phyloP scores from a whole-genome alignment of 179 eudicot genomes.

The Camellia oleifera region DNA sequence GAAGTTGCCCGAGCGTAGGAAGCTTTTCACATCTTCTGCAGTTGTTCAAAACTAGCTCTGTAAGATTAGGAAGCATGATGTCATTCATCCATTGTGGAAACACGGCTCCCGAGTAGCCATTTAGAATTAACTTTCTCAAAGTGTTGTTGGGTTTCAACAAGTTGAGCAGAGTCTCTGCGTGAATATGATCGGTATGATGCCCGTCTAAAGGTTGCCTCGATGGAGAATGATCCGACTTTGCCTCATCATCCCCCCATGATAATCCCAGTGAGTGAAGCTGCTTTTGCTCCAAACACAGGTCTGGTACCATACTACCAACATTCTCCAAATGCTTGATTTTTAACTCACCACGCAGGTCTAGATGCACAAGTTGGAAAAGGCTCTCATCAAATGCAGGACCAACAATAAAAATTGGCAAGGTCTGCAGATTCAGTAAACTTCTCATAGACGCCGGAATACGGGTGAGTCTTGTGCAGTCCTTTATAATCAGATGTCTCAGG shows the following conservation, averaged over 20 bases:
- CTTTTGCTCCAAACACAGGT: conserved; percentile 16
- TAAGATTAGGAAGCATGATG: conserved; percentile 3
- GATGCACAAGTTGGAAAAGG: conserved; percentile 20
- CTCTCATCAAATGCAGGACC: conserved; percentile 11
- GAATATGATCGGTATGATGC: background rate
- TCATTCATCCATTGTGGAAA: conserved; percentile 19
- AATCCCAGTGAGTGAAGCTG: conserved; percentile 11
- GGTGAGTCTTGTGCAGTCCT: conserved; percentile 8
- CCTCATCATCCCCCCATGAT: conserved; percentile 17
- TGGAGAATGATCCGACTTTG: background rate
- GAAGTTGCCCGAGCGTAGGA: conserved; percentile 15
- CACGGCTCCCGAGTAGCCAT: conserved; percentile 3
- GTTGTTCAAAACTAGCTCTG: conserved; percentile 11
- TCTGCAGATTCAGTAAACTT: conserved; percentile 15
- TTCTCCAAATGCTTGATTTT: conserved; percentile 16
- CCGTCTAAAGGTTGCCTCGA: background rate
- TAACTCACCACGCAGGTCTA: conserved; percentile 23
- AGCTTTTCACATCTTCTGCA: conserved; percentile 10
- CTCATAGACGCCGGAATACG: conserved; percentile 9
- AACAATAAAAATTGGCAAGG: conserved; percentile 17
- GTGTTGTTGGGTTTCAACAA: conserved; percentile 1
- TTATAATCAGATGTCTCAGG: conserved; percentile 18
- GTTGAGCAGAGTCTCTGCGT: conserved; percentile 11
- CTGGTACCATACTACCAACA: conserved; percentile 5
- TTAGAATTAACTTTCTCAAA: conserved; percentile 4